These are phyloP conservation scores for Mercurialis annua DNA, from an alignment of 345 rosid species.

Conservation along the genomic window DNA sequence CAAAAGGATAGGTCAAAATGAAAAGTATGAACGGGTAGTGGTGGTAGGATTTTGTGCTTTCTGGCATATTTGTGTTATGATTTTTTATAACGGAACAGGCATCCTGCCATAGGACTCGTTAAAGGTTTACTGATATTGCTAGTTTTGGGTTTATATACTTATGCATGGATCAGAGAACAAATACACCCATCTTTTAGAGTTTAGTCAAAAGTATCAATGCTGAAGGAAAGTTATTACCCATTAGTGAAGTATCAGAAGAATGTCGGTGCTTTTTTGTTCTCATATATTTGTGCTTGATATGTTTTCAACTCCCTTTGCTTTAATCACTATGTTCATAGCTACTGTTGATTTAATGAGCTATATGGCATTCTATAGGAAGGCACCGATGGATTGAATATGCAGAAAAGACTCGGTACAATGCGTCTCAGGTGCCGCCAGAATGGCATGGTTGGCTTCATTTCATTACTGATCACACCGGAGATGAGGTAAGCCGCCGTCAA, in stretches of 20 bases:
- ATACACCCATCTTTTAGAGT: neutral
- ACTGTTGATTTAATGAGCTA: neutral
- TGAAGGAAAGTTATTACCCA: neutral
- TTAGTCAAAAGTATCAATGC: neutral
- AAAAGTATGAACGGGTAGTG: neutral
- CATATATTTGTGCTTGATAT: neutral
- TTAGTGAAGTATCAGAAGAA: neutral
- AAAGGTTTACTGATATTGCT: neutral
- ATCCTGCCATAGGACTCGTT: neutral
- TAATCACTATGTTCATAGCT: neutral
- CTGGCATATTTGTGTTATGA: neutral
- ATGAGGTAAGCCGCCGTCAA: constrained; percentile 50
- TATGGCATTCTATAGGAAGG: constrained; percentile 50
- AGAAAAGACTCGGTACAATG: constrained; percentile 74
- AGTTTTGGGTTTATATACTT: neutral
- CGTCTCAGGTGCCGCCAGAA: constrained; percentile 96
- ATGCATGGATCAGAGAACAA: neutral
- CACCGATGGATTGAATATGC: constrained; percentile 98
- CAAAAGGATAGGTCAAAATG: neutral
- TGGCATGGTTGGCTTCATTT: constrained; percentile 99
- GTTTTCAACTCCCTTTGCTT: constrained; percentile 1
- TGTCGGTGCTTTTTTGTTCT: neutral
- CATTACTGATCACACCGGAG: constrained; percentile 95
- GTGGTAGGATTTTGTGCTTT: neutral
- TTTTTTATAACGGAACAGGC: neutral